phyloP scores from a whole-genome alignment of 805 yeast species.

The Barnettozyma vustinii region DNA sequence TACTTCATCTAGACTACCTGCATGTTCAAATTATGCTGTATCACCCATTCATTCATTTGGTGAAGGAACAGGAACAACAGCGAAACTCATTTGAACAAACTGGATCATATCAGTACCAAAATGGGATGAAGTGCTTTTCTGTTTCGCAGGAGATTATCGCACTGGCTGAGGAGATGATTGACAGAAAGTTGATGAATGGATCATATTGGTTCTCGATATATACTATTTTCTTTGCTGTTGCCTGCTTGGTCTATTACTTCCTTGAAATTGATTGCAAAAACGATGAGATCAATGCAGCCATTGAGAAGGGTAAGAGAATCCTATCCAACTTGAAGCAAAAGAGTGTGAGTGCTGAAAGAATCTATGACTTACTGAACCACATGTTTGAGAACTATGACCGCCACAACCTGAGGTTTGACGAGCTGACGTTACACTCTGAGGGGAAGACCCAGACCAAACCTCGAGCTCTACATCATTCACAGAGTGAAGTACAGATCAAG shows the following conservation, averaged over 20 bases:
- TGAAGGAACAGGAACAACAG: conserved; percentile 15
- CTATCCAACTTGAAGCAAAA: conserved; percentile 64
- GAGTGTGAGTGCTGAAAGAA: conserved; percentile 73
- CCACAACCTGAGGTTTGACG: conserved; percentile 49
- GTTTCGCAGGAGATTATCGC: conserved; percentile 78
- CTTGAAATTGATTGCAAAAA: conserved; percentile 43
- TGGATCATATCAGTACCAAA: conserved; percentile 45
- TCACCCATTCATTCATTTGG: conserved; percentile 79
- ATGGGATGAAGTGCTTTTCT: conserved; percentile 80
- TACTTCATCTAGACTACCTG: conserved; percentile 66
- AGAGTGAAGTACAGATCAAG: conserved; percentile 34
- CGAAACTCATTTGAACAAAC: background rate
- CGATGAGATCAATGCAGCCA: conserved; percentile 54
- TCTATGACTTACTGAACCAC: conserved; percentile 70
- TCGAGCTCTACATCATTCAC: conserved; percentile 26
- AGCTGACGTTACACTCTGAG: conserved; percentile 6
- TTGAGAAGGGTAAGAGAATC: conserved; percentile 73
- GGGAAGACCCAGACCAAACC: background rate
- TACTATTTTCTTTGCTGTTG: conserved; percentile 88
- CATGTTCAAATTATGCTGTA: conserved; percentile 83
- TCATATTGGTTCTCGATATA: conserved; percentile 94
- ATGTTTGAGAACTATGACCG: conserved; percentile 74
- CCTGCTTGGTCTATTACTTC: conserved; percentile 73
- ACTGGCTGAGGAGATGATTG: conserved; percentile 74
- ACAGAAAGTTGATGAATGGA: conserved; percentile 67